Evolutionary conservation across 2,329 filamentous ascomycete species (phyloP).

Genomic region (Cadophora luteo-olivacea): DNA sequence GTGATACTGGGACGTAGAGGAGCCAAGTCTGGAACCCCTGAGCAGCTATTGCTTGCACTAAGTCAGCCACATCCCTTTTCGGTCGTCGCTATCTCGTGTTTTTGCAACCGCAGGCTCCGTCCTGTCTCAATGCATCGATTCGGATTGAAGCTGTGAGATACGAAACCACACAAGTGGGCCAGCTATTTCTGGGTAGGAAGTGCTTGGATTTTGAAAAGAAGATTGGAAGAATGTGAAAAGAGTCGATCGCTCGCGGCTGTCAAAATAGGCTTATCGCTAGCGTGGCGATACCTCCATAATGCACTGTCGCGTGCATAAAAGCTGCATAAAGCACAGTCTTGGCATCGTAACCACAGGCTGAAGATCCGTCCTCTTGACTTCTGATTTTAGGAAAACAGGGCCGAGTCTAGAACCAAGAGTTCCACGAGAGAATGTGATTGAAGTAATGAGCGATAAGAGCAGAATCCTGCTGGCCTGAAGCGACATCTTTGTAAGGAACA

Average conservation of each 20-base stretch:
- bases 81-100: conserved; percentile 19
- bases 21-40: conserved; percentile 16
- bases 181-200: not conserved
- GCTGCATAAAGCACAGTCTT: conserved; percentile 6
- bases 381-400: not conserved
- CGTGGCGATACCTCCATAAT: not conserved
- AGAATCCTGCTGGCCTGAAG: too few species aligned
- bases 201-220: not conserved
- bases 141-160: not conserved
- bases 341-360: not conserved
- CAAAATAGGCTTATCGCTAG: conserved; percentile 12
- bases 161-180: not conserved
- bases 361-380: not conserved
- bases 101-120: not conserved
- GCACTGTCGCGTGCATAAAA: not conserved
- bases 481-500: too few species aligned
- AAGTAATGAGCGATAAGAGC: too few species aligned
- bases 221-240: not conserved
- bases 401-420: too few species aligned
- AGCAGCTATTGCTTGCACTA: conserved; percentile 14
- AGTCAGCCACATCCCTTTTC: conserved; percentile 16
- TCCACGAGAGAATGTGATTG: too few species aligned
- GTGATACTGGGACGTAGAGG: not conserved
- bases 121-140: not conserved
- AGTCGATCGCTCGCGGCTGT: not conserved